phyloP scores from a whole-genome alignment of 2,329 filamentous ascomycete genomes.

The Fusarium agapanthi region DNA sequence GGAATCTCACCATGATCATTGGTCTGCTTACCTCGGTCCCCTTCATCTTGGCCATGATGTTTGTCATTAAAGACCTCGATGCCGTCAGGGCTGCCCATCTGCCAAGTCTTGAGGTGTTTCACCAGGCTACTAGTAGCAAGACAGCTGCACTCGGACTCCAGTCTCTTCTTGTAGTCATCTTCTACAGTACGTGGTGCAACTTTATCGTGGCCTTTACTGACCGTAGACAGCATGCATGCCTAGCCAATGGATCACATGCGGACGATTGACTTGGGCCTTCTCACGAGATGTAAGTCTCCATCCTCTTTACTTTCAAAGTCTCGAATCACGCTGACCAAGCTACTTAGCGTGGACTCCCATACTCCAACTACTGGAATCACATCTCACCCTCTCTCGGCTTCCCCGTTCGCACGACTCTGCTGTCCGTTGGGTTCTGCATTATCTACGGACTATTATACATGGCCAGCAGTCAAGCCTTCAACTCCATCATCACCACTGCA shows the following conservation, averaged over 20 bases:
- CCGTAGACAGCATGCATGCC: accelerated
- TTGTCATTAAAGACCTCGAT: neutral
- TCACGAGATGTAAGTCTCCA: neutral
- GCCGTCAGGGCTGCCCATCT: neutral
- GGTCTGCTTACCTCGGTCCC: neutral
- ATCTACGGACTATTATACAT: neutral
- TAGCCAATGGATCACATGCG: neutral
- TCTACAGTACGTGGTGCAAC: neutral
- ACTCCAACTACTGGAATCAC: neutral
- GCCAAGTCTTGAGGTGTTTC: neutral
- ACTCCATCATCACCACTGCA: neutral
- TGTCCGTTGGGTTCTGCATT: neutral
- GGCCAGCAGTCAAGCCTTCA: neutral
- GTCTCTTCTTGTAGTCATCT: neutral
- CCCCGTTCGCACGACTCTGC: neutral
- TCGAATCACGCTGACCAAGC: accelerated
- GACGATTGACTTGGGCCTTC: neutral
- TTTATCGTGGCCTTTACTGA: accelerated
- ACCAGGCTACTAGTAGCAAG: neutral
- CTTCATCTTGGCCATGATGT: neutral
- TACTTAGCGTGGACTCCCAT: neutral
- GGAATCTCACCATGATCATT: neutral
- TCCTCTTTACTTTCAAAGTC: no score
- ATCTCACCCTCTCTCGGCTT: neutral
- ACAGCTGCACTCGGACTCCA: neutral